These are phyloP conservation scores for Trichopus zeylanicus DNA, from an alignment of 116 monocot genomes.

Conservation along the genomic window DNA sequence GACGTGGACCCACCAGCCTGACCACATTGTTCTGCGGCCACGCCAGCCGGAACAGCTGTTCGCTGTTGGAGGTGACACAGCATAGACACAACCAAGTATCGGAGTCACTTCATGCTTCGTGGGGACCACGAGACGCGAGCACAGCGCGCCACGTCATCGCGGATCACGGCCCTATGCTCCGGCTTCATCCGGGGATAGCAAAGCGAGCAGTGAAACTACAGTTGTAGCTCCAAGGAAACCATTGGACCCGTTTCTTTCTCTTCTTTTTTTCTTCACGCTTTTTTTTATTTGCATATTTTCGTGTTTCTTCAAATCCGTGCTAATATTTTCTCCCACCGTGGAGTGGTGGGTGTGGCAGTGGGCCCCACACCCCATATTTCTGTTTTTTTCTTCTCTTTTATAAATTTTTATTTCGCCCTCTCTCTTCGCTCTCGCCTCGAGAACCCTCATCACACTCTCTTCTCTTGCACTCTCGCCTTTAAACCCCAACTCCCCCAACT, in stretches of 20 bases:
- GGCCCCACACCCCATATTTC: too few relatives aligned
- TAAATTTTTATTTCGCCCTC: too few relatives aligned
- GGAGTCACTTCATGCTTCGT: background rate
- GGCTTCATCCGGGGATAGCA: too few relatives aligned
- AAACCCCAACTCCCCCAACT: conserved; percentile 2
- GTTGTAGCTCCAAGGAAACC: too few relatives aligned
- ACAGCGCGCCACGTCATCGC: background rate
- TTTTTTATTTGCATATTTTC: too few relatives aligned
- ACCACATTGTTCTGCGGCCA: background rate
- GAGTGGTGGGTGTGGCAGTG: background rate
- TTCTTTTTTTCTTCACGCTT: too few relatives aligned
- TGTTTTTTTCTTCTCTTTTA: too few relatives aligned
- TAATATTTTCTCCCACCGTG: too few relatives aligned
- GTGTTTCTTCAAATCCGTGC: too few relatives aligned
- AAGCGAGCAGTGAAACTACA: too few relatives aligned
- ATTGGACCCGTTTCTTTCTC: too few relatives aligned
- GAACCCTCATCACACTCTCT: background rate
- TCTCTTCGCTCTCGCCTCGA: background rate
- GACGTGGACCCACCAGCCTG: background rate
- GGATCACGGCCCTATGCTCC: background rate
- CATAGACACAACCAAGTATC: background rate
- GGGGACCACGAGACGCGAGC: background rate
- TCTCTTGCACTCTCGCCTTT: background rate
- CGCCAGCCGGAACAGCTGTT: background rate
- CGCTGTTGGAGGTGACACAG: background rate